Conservation (phyloP, 306 rosid species). For the Hippophae gyantsensis region DNA sequence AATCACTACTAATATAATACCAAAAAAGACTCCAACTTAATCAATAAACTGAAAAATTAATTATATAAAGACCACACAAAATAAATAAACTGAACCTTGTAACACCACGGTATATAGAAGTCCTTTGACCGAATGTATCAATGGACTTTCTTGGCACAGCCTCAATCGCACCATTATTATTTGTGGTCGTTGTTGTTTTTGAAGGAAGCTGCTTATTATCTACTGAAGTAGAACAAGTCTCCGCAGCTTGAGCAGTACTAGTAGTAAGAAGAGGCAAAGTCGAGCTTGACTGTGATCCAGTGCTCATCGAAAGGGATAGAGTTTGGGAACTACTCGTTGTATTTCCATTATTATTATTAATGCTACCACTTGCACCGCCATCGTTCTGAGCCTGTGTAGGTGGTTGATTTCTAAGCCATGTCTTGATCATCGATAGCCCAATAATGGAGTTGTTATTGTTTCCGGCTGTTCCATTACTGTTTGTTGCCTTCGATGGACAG, state of each 20-base stretch:
- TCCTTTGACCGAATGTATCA: slow-evolving; percentile 88
- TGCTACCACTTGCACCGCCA: slow-evolving; percentile 9
- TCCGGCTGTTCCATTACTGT: slow-evolving; percentile 3
- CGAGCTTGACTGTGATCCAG: slow-evolving; percentile 47
- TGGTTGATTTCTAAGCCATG: slow-evolving; percentile 84
- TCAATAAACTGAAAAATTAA: background rate
- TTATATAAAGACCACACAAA: background rate
- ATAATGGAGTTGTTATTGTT: slow-evolving; percentile 28
- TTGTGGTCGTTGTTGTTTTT: slow-evolving; percentile 1
- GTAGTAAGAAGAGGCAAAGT: slow-evolving; percentile 31
- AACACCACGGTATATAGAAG: slow-evolving; percentile 95
- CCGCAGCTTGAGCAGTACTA: slow-evolving; percentile 14
- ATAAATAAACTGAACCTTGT: slow-evolving; percentile 41
- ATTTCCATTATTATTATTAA: slow-evolving; percentile 6
- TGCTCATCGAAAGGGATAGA: slow-evolving; percentile 77
- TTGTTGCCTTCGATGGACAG: slow-evolving; percentile 26
- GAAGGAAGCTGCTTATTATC: slow-evolving; percentile 38
- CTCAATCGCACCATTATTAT: slow-evolving; percentile 29
- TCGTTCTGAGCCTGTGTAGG: slow-evolving; percentile 17
- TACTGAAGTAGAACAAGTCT: slow-evolving; percentile 43
- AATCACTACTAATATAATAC: background rate
- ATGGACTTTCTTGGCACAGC: slow-evolving; percentile 50
- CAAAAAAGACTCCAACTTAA: background rate
- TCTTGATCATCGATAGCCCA: slow-evolving; percentile 78
- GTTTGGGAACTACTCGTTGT: slow-evolving; percentile 26